phyloP scores from a whole-genome alignment of 495 filamentous ascomycete species.

The Penicillium goetzii region DNA sequence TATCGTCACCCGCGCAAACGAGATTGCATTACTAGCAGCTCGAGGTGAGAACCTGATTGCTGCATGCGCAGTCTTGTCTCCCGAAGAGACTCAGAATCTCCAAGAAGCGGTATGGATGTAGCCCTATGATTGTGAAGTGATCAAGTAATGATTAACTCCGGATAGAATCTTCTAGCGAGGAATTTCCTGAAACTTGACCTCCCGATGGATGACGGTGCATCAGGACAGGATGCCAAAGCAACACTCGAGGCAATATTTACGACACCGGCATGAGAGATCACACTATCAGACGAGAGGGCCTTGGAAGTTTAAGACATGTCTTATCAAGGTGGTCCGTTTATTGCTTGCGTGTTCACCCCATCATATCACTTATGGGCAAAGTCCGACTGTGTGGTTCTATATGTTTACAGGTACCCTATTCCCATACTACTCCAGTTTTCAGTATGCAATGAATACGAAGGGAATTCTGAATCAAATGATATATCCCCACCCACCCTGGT shows the following conservation, averaged over 20 bases:
- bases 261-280: slow-evolving; percentile 1
- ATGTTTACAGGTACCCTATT: slow-evolving; percentile 14
- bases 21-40: slow-evolving; percentile 68
- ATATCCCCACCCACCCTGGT: slow-evolving; percentile 14
- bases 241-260: slow-evolving; percentile 33
- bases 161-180: slow-evolving; percentile 41
- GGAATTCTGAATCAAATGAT: not conserved
- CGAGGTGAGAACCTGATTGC: slow-evolving; percentile 76
- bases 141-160: not conserved
- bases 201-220: slow-evolving; percentile 14
- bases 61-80: slow-evolving; percentile 66
- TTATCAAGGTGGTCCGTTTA: slow-evolving; percentile 2
- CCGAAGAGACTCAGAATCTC: slow-evolving; percentile 62
- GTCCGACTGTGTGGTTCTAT: slow-evolving; percentile 16
- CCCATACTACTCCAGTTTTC: not conserved
- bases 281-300: not conserved
- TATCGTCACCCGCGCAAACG: slow-evolving; percentile 76
- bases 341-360: not conserved
- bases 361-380: slow-evolving; percentile 7
- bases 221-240: slow-evolving; percentile 14
- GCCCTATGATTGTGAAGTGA: slow-evolving; percentile 3
- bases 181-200: slow-evolving; percentile 40
- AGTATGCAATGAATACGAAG: not conserved
- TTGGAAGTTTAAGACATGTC: not conserved
- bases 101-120: slow-evolving; percentile 58